phyloP scores from a whole-genome alignment of 139 green algal genomes.

The Zygnema cylindricum region DNA sequence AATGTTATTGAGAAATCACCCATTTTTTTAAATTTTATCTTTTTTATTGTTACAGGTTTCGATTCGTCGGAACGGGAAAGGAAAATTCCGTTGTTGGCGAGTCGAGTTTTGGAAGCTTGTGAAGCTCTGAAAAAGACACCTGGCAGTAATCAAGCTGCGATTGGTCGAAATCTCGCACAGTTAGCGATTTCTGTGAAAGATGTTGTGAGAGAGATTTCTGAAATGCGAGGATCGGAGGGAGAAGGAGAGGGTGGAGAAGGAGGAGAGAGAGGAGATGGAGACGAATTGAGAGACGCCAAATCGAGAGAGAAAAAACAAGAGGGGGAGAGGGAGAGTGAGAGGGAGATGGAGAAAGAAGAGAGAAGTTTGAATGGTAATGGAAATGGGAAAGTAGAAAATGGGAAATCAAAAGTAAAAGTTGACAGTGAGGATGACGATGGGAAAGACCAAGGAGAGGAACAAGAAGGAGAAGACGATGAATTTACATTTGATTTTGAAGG shows the following conservation, averaged over 20 bases:
- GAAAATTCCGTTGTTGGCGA: constrained; percentile 1
- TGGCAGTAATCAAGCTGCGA: neutral
- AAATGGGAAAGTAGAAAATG: constrained; percentile 17
- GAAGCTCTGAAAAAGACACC: constrained; percentile 35
- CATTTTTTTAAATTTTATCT: too few relatives aligned
- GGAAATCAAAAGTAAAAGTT: too few relatives aligned
- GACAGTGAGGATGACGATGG: constrained; percentile 19
- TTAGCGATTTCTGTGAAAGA: constrained; percentile 32
- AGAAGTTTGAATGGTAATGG: neutral
- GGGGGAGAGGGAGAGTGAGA: neutral
- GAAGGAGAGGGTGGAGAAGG: neutral
- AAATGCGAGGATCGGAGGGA: constrained; percentile 18
- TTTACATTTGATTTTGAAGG: constrained; percentile 15
- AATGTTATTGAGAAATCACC: too few relatives aligned
- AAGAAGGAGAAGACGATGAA: constrained; percentile 11
- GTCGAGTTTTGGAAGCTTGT: constrained; percentile 30
- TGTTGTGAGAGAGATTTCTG: constrained; percentile 16
- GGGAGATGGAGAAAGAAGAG: neutral
- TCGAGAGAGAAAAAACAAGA: constrained; percentile 20
- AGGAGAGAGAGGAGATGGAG: neutral
- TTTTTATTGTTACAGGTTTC: too few relatives aligned
- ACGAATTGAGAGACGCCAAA: neutral
- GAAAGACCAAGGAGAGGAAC: neutral
- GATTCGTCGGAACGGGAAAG: neutral
- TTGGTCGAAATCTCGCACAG: constrained; percentile 13